These are phyloP conservation scores for Pythium folliculosum DNA, from an alignment of 352 stramenopile species.

Conservation along the genomic window DNA sequence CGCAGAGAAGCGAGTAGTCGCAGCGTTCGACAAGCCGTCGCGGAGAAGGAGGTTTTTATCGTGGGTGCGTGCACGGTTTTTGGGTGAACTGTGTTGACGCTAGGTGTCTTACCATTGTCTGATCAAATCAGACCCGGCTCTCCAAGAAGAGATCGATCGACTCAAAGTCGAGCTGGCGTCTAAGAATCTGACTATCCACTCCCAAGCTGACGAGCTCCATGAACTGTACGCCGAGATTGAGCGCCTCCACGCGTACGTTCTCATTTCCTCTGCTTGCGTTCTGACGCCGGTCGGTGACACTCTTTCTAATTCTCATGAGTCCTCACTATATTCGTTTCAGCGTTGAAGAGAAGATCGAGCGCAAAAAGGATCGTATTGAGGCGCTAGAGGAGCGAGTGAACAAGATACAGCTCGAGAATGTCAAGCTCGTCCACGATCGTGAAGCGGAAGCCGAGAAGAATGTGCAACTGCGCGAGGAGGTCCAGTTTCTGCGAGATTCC, in stretches of 20 bases:
- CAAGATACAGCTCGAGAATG: constrained; percentile 45
- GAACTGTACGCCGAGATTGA: constrained; percentile 60
- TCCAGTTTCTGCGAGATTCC: constrained; percentile 58
- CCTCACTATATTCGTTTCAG: constrained; percentile 2
- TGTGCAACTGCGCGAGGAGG: constrained; percentile 49
- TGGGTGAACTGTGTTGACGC: neutral
- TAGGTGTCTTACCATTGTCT: neutral
- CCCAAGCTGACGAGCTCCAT: constrained; percentile 64
- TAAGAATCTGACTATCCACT: constrained; percentile 57
- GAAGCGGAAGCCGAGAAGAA: constrained; percentile 45
- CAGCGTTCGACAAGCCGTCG: neutral
- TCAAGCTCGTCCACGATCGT: constrained; percentile 56
- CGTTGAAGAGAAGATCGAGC: constrained; percentile 41
- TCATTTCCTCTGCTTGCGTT: neutral
- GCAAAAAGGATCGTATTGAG: constrained; percentile 39
- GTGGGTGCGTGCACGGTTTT: neutral
- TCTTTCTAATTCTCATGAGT: too few relatives aligned
- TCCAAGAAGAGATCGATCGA: constrained; percentile 62
- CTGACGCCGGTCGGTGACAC: too few relatives aligned
- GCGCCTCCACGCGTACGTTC: constrained; percentile 41
- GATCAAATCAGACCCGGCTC: constrained; percentile 27
- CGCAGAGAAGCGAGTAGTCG: neutral
- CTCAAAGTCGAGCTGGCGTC: constrained; percentile 57
- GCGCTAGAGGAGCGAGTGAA: constrained; percentile 35
- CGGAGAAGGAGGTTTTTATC: constrained; percentile 25